phyloP scores from a whole-genome alignment of 768 basidiomycete genomes.

The Cystobasidium tubakii region DNA sequence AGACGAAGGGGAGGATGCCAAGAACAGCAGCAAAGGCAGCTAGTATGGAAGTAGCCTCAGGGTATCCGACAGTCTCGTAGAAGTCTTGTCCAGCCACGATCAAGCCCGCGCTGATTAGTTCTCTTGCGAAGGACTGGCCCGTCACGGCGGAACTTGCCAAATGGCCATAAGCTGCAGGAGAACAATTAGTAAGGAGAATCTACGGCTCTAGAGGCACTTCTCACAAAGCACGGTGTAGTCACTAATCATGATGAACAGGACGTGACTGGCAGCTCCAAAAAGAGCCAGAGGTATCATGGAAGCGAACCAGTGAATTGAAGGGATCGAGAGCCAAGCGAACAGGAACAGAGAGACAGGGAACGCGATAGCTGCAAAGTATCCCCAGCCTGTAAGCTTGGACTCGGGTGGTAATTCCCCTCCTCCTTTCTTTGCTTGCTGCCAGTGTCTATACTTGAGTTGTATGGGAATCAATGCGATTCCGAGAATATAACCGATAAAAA shows the following conservation, averaged over 20 bases:
- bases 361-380: conserved; percentile 23
- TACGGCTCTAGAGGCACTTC: neutral
- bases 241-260: conserved; percentile 20
- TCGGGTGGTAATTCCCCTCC: conserved; percentile 31
- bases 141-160: conserved; percentile 29
- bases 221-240: conserved; percentile 16
- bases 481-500: conserved; percentile 33
- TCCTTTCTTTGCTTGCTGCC: conserved; percentile 1
- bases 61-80: conserved; percentile 28
- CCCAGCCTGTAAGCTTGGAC: conserved; percentile 33
- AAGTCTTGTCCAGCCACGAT: conserved; percentile 33
- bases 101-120: conserved; percentile 20
- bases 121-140: conserved; percentile 37
- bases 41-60: conserved; percentile 32
- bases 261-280: conserved; percentile 33
- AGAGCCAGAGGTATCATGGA: conserved; percentile 20
- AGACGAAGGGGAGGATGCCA: conserved; percentile 34
- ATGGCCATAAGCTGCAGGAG: neutral
- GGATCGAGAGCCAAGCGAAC: conserved; percentile 37
- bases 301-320: conserved; percentile 31
- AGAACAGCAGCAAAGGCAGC: conserved; percentile 33
- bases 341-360: conserved; percentile 33
- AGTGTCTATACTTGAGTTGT: neutral
- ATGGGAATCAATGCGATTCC: conserved; percentile 15
- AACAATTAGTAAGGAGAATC: neutral